Evolutionary conservation across 2,329 filamentous ascomycete genomes (phyloP).

Genomic region (Aspergillus sp.): DNA sequence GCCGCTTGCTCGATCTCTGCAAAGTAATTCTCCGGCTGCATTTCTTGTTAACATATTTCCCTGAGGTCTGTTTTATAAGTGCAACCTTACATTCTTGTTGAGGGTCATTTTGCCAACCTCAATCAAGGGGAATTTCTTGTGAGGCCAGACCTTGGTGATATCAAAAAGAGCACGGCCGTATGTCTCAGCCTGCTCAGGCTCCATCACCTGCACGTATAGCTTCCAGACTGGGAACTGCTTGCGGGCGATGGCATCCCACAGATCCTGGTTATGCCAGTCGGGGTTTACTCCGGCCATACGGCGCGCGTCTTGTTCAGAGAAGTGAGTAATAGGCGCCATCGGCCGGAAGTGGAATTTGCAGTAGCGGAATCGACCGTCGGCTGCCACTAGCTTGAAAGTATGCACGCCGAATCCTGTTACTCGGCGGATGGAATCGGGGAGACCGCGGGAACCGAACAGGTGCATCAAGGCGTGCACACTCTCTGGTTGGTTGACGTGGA

Average conservation of each 20-base stretch:
- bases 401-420: conserved; percentile 55
- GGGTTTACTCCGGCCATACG: conserved; percentile 55
- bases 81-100: neutral
- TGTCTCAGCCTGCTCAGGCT: conserved; percentile 50
- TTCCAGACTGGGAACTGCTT: conserved; percentile 60
- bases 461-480: conserved; percentile 60
- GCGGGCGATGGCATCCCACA: conserved; percentile 60
- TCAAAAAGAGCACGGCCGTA: conserved; percentile 56
- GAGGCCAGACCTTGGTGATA: conserved; percentile 56
- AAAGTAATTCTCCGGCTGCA: conserved; percentile 60
- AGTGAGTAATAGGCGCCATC: conserved; percentile 54
- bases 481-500: conserved; percentile 57
- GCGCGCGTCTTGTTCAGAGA: conserved; percentile 52
- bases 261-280: conserved; percentile 59
- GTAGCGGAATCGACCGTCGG: conserved; percentile 57
- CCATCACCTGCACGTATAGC: conserved; percentile 56
- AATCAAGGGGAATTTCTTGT: conserved; percentile 50
- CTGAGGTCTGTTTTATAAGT: neutral
- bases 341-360: conserved; percentile 61
- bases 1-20: conserved; percentile 69
- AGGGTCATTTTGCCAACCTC: conserved; percentile 18
- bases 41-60: neutral
- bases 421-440: conserved; percentile 36
- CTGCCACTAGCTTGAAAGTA: conserved; percentile 30
- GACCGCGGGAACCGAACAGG: conserved; percentile 62